Evolutionary conservation across 164 flowering plant genomes (phyloP), one percentile per base, ranked within the genome.

Genomic region (Berberis vulgaris): DNA sequence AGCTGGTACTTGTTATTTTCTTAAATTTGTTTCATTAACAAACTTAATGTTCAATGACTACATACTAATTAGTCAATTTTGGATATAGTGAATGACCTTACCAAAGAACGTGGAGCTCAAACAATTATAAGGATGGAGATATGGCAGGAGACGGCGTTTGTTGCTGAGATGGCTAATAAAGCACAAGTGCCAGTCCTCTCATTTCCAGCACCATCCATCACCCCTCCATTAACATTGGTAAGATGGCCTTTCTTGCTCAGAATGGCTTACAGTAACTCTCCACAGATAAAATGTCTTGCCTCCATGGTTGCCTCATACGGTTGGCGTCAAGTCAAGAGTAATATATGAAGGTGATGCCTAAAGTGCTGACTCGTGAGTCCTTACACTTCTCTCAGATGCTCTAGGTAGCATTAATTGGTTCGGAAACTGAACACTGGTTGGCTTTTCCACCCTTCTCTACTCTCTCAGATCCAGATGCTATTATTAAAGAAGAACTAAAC

Each of bases 371-470:
- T 59, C 46, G 12, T 5, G 41, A 56, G 41, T 43, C 45, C 45
- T 59, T 46, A 59, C 49, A 42, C 45, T 42, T 43, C 61, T 59
- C 5, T 11, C 61, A 10, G 38, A 49, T 11, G 49, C 61, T 60
- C 63, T 79, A 0, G 41, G 54, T 54, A 71, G 65, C 49, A 72
- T 55, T n/a, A n/a, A n/a, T n/a, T 1, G 71, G 69, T 4, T 62
- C 67, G 3, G 67, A 73, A 39, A 63, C 77, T 4, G 68, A 56
- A 43, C 43, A 68, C 10, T 59, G 59, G n/a, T 60, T 69, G 5
- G 56, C 69, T 11, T 68, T 77, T 26, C 60, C 72, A 4, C 43
- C 65, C 4, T 55, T 54, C 43, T 58, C 70, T 42, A 71, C 72
- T n/a, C 63, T 66, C 40, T 50, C 12, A 56, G 41, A 56, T 13